Evolutionary conservation across 176 grass and related monocot species (phyloP), one percentile per base, ranked within the genome.

Genomic region (Eragrostis nindensis): DNA sequence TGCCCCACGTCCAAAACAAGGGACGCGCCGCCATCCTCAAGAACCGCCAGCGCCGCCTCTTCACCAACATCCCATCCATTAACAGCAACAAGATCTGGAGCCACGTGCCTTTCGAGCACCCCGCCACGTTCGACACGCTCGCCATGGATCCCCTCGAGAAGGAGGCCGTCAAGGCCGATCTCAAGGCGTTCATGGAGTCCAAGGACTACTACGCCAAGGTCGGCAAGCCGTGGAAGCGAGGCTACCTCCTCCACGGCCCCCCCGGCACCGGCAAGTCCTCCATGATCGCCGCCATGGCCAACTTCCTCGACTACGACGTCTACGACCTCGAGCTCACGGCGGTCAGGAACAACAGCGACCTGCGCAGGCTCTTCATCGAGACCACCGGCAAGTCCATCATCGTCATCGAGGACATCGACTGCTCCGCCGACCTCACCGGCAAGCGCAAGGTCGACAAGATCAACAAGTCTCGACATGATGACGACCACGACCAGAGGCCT

Each of bases 321-420:
- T 80, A 80, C 64, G 77, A 80, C 77, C 4, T 81, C 32, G 65
- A 81, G 78, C 78, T 71, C 47, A 85, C 73, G 0, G 52, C 83
- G 0, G 68, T 94, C 17, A 89, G 91, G 80, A 87, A 66, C 65
- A 92, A 92, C 86, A 86, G 79, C 15, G 83, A 89, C 64, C 83
- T 92, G 4, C 73, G 86, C 9, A 86, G 53, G 74, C 70, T 92
- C 1, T 92, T 92, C 83, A 89, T 88, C 79, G 69, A 86, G 68
- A 92, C 86, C 11, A 89, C 79, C 0, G 69, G 86, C 83, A 92
- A 89, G 55, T 92, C 86, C 12, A 83, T 92, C 27, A 86, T 92
- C 47, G 86, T 92, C 1, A 89, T 92, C 62, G 90, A 89, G 74
- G 90, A 89, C 79, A 92, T 89, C 83, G 90, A 92, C 75, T 89